Evolutionary conservation across 768 basidiomycete species (phyloP), one percentile per base, ranked within the genome.

Genomic region (Strobilomyces confusus): DNA sequence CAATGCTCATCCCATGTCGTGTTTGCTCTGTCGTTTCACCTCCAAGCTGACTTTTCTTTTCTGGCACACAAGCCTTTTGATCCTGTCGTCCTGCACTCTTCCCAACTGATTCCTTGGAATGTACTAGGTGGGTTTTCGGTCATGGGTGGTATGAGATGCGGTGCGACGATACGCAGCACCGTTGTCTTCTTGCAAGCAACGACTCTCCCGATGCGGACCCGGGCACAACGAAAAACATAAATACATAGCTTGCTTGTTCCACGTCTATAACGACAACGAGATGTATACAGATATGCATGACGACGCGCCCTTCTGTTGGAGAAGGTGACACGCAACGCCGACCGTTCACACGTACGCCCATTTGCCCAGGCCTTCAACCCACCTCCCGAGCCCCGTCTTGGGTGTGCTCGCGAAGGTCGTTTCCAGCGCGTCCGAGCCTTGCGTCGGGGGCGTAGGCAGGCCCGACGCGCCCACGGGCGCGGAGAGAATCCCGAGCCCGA

Each of bases 401-500:
- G 64, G 23, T 54, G 63, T 67, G 20, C 43, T 59, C 32, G 56
- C 62, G 56, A 78, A 73, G 30, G 56, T 47, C 38, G 50, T 32
- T 45, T 54, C 43, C 0, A 68, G 54, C 15, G 44, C 1, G 32
- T 70, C 65, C 17, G 19, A 34, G 13, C 17, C 49, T 14, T 52
- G 52, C 13, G 32, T 26, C 8, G 71, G 65, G 2, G 70, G 67
- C 4, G 74, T 73, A 19, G 57, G 57, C 1, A 64, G 60, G 33
- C 53, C 53, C 9, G 58, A 54, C 42, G 43, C 44, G 11, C 47
- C 20, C 22, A 56, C 47, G 25, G 79, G 76, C 22, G 81, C 83
- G 5, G 86, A 84, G 62, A 92, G 76, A 59, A 99, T 80, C 55
- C 95, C 95, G 17, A 95, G 79, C 11, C 95, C 95, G 60, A 84